These are phyloP conservation scores for Penicillium sp. DNA, from an alignment of 2,329 filamentous ascomycete species.

Conservation along the genomic window DNA sequence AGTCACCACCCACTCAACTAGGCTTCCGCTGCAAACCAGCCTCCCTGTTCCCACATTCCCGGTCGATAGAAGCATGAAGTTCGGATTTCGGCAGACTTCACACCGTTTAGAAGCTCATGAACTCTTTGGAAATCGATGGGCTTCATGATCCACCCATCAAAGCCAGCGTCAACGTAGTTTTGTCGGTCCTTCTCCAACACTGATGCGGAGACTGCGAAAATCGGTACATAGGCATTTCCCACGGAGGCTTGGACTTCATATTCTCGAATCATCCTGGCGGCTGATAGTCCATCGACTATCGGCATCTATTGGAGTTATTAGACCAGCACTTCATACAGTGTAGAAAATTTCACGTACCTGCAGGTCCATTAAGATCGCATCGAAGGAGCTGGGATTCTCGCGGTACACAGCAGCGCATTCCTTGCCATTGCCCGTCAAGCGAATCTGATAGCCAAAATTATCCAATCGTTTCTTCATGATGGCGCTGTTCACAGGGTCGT, in stretches of 20 bases:
- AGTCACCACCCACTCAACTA: not conserved
- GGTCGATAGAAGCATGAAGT: slow-evolving; percentile 66
- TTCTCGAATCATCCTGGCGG: slow-evolving; percentile 79
- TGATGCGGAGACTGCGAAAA: slow-evolving; percentile 86
- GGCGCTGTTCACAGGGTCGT: slow-evolving; percentile 83
- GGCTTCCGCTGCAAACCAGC: slow-evolving; percentile 67
- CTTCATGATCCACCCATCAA: slow-evolving; percentile 91
- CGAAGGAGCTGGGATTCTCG: slow-evolving; percentile 65
- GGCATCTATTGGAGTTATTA: slow-evolving; percentile 67
- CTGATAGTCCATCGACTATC: slow-evolving; percentile 80
- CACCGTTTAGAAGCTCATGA: slow-evolving; percentile 67
- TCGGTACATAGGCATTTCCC: slow-evolving; percentile 61
- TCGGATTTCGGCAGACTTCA: slow-evolving; percentile 62
- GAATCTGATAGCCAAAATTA: slow-evolving; percentile 71
- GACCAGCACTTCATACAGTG: not conserved
- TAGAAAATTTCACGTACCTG: slow-evolving; percentile 60
- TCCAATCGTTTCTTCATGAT: slow-evolving; percentile 79
- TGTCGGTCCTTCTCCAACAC: slow-evolving; percentile 69
- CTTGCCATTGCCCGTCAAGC: slow-evolving; percentile 77
- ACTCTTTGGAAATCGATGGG: slow-evolving; percentile 80
- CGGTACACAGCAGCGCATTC: slow-evolving; percentile 74
- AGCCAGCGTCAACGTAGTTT: slow-evolving; percentile 73
- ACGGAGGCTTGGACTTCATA: slow-evolving; percentile 58
- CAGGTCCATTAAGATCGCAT: slow-evolving; percentile 89
- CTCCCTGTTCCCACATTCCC: slow-evolving; percentile 81